phyloP scores from a whole-genome alignment of 257 asterid species.

The Capsicum pubescens region DNA sequence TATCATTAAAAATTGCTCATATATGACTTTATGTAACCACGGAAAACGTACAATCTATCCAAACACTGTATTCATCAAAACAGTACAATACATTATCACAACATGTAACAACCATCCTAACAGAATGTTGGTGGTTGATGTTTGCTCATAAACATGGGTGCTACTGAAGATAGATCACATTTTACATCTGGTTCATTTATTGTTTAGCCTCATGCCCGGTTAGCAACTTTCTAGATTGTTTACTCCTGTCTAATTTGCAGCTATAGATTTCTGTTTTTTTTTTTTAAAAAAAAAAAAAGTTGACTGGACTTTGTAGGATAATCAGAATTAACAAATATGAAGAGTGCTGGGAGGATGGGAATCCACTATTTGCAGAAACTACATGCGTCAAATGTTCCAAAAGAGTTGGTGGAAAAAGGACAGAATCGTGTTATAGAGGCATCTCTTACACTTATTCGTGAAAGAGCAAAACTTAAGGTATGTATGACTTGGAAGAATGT shows the following conservation, averaged over 20 bases:
- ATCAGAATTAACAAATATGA: slow-evolving; percentile 55
- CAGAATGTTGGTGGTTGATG: not conserved
- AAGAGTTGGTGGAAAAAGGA: slow-evolving; percentile 85
- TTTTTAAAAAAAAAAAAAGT: too few relatives aligned
- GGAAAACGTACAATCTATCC: too few relatives aligned
- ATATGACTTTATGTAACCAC: too few relatives aligned
- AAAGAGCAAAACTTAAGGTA: slow-evolving; percentile 98
- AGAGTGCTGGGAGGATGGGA: slow-evolving; percentile 68
- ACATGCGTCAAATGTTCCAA: slow-evolving; percentile 77
- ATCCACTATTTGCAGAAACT: slow-evolving; percentile 80
- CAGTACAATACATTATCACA: too few relatives aligned
- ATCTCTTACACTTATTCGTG: slow-evolving; percentile 93
- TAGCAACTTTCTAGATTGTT: not conserved
- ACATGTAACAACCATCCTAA: too few relatives aligned
- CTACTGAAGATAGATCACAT: not conserved
- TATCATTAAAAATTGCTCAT: too few relatives aligned
- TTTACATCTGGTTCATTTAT: not conserved
- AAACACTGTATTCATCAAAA: too few relatives aligned
- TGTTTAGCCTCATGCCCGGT: not conserved
- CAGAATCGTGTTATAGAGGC: slow-evolving; percentile 98
- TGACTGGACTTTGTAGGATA: not conserved
- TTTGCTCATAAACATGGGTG: not conserved
- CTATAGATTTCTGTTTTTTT: not conserved
- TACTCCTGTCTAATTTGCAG: not conserved
- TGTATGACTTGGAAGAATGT: slow-evolving; percentile 1